A percentile compares a stretch with the other conserved stretches of the same genome.
Conservation (phyloP, 2,329 filamentous ascomycete species). For the Coniochaeta sp. region DNA sequence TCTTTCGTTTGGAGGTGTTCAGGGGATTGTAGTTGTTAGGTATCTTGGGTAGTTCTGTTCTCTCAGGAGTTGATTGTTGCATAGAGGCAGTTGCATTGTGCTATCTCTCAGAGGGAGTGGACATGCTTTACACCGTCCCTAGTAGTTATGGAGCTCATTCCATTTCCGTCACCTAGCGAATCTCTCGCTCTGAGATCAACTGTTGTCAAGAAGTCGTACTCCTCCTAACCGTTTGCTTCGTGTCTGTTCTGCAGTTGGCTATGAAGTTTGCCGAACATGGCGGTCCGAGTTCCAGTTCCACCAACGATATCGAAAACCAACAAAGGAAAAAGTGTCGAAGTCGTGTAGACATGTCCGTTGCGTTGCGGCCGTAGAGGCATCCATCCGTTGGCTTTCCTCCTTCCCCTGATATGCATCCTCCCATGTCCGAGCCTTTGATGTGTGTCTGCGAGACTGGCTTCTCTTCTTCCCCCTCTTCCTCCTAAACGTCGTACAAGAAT, state of each 20-base stretch:
- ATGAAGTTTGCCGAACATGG: neutral
- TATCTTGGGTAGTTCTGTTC: no score
- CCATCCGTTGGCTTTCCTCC: neutral
- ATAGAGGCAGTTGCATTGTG: no score
- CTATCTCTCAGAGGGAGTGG: no score
- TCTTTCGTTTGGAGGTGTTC: no score
- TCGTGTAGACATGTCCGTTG: conserved; percentile 10
- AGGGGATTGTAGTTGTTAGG: no score
- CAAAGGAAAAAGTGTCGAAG: conserved; percentile 1
- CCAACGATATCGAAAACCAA: neutral
- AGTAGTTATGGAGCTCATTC: neutral
- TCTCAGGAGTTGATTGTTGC: no score
- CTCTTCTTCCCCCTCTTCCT: neutral
- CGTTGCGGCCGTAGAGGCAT: neutral
- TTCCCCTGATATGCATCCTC: neutral
- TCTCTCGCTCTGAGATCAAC: no score
- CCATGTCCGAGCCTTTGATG: neutral
- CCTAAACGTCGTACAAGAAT: conserved; percentile 6
- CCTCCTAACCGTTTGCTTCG: neutral
- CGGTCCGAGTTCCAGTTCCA: neutral
- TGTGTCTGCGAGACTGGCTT: conserved; percentile 9
- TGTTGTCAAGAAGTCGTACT: neutral
- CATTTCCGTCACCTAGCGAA: no score
- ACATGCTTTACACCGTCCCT: no score
- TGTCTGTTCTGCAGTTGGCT: neutral